Percentiles rank a stretch among this genome's conserved stretches.
Evolutionary conservation across 1,139 yeast species (phyloP).

Genomic region (Zygosaccharomyces sapae): DNA sequence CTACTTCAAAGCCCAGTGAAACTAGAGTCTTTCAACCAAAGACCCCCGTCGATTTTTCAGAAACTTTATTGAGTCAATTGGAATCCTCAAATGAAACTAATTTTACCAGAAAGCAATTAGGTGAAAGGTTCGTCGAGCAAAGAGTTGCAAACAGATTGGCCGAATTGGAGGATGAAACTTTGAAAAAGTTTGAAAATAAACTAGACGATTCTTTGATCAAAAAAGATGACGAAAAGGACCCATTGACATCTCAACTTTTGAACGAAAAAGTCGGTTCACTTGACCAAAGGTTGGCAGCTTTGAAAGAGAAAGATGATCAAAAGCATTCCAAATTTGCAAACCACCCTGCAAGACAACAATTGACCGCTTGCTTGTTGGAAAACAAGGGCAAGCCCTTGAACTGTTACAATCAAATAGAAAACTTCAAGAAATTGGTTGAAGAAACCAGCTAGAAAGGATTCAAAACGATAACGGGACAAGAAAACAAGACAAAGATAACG

Average conservation of each 20-base stretch:
- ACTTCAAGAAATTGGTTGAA: slow-evolving; percentile 48
- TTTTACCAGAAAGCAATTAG: slow-evolving; percentile 73
- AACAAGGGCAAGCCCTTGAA: slow-evolving; percentile 74
- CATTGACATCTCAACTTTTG: slow-evolving; percentile 34
- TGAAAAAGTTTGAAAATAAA: slow-evolving; percentile 51
- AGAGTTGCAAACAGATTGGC: slow-evolving; percentile 65
- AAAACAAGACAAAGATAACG: slow-evolving; percentile 1
- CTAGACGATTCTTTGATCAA: slow-evolving; percentile 44
- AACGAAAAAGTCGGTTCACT: slow-evolving; percentile 45
- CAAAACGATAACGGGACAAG: neutral
- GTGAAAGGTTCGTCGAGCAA: slow-evolving; percentile 74
- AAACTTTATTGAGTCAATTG: slow-evolving; percentile 63
- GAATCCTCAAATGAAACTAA: slow-evolving; percentile 76
- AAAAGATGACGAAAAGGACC: slow-evolving; percentile 36
- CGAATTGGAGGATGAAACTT: slow-evolving; percentile 57
- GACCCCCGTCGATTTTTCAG: slow-evolving; percentile 72
- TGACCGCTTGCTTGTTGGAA: slow-evolving; percentile 61
- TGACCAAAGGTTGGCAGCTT: slow-evolving; percentile 40
- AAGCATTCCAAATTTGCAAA: slow-evolving; percentile 27
- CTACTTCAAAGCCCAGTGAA: slow-evolving; percentile 54
- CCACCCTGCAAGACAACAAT: slow-evolving; percentile 49
- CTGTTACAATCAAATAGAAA: slow-evolving; percentile 83
- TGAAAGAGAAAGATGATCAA: slow-evolving; percentile 38
- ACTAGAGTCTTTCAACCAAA: slow-evolving; percentile 65
- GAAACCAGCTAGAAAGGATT: slow-evolving; percentile 8